These are phyloP conservation scores for Aaosphaeria arxii DNA, from an alignment of 2,329 filamentous ascomycete genomes.

Conservation along the genomic window DNA sequence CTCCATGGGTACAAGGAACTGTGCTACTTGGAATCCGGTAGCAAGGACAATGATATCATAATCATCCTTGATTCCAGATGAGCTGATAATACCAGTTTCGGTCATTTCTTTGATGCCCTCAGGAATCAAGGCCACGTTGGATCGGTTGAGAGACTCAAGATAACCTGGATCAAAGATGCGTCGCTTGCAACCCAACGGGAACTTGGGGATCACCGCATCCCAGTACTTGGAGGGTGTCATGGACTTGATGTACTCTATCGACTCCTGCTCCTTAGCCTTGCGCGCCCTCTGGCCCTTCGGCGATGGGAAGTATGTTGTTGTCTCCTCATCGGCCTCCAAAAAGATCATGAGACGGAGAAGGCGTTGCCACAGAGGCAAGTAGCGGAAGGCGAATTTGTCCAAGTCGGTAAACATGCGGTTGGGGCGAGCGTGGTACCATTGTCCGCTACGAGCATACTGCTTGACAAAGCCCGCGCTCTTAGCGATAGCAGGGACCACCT, in stretches of 20 bases:
- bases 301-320: slow-evolving; percentile 8
- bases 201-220: slow-evolving; percentile 17
- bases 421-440: slow-evolving; percentile 36
- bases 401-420: slow-evolving; percentile 24
- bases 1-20: slow-evolving; percentile 35
- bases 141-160: slow-evolving; percentile 16
- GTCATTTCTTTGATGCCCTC: slow-evolving; percentile 16
- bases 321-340: slow-evolving; percentile 8
- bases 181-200: slow-evolving; percentile 25
- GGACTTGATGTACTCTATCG: slow-evolving; percentile 16
- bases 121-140: slow-evolving; percentile 15
- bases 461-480: slow-evolving; percentile 35
- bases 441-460: slow-evolving; percentile 26
- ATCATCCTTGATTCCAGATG: slow-evolving; percentile 7
- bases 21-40: slow-evolving; percentile 34
- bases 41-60: slow-evolving; percentile 34
- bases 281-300: neutral
- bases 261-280: slow-evolving; percentile 5
- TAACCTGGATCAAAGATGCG: slow-evolving; percentile 19
- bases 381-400: slow-evolving; percentile 26
- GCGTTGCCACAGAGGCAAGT: slow-evolving; percentile 33
- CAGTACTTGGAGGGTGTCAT: slow-evolving; percentile 22
- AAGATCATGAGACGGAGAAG: slow-evolving; percentile 9
- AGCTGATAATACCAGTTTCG: slow-evolving; percentile 16
- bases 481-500: slow-evolving; percentile 37